phyloP scores from a whole-genome alignment of 768 basidiomycete species.

The Mycena indigotica region DNA sequence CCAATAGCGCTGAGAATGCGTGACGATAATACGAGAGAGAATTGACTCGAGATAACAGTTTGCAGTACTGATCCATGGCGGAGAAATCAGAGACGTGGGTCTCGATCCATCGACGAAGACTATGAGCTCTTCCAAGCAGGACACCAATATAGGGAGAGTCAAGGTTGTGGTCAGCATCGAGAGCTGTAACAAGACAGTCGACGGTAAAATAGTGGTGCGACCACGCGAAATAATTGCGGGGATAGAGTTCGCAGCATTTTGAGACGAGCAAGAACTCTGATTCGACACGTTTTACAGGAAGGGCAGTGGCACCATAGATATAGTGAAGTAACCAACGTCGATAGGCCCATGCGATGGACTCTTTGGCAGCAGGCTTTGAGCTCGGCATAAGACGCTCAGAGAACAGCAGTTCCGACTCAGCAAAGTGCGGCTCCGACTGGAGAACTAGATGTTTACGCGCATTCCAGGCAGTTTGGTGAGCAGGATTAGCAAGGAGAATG shows the following conservation, averaged over 20 bases:
- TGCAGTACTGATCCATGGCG: conserved; percentile 57
- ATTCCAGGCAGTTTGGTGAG: conserved; percentile 70
- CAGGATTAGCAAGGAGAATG: conserved; percentile 67
- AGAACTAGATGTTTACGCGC: conserved; percentile 57
- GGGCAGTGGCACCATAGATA: conserved; percentile 28
- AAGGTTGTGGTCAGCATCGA: conserved; percentile 22
- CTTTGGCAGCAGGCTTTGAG: conserved; percentile 58
- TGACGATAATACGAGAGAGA: conserved; percentile 4
- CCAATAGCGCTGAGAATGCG: conserved; percentile 1
- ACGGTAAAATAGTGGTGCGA: conserved; percentile 57
- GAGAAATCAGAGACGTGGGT: conserved; percentile 70
- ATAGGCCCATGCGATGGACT: conserved; percentile 71
- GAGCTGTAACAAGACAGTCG: conserved; percentile 31
- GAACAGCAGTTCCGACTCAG: conserved; percentile 50
- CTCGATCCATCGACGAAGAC: conserved; percentile 55
- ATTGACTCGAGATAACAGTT: conserved; percentile 36
- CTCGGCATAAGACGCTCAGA: conserved; percentile 50
- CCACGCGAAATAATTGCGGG: conserved; percentile 79
- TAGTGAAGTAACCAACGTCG: conserved; percentile 62
- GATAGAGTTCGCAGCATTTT: conserved; percentile 60
- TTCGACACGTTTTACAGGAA: conserved; percentile 40
- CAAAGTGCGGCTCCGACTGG: conserved; percentile 35
- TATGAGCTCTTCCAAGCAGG: conserved; percentile 40
- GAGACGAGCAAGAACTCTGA: conserved; percentile 53
- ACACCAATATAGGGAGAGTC: conserved; percentile 31